A percentile compares a stretch with the other conserved stretches of the same genome.
These are phyloP conservation scores for Mycena crocata DNA, from an alignment of 768 basidiomycete genomes.

Conservation along the genomic window DNA sequence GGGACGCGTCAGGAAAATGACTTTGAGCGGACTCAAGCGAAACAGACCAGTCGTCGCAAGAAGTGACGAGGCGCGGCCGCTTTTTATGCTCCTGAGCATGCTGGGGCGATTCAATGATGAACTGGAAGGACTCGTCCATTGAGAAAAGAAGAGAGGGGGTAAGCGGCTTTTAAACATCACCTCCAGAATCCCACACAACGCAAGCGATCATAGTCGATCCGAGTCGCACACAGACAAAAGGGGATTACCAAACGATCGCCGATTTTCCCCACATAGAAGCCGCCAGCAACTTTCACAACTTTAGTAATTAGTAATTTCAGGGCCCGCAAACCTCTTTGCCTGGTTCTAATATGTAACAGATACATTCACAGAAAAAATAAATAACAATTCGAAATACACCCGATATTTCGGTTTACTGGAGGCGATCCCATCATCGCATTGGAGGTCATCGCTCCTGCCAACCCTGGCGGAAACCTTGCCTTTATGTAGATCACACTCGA, in stretches of 20 bases:
- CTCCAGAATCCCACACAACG: too few relatives aligned
- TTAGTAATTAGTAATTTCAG: too few relatives aligned
- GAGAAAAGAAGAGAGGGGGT: slow-evolving; percentile 42
- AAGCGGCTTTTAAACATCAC: slow-evolving; percentile 39
- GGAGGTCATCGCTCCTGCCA: slow-evolving; percentile 2
- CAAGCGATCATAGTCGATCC: too few relatives aligned
- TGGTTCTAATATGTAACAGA: too few relatives aligned
- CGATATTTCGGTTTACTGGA: slow-evolving; percentile 47
- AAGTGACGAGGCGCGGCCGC: slow-evolving; percentile 88
- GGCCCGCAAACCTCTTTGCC: too few relatives aligned
- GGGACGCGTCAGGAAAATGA: slow-evolving; percentile 33
- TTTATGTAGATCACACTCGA: too few relatives aligned
- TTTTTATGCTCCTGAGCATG: slow-evolving; percentile 80
- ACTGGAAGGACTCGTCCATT: slow-evolving; percentile 85
- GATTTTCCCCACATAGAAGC: too few relatives aligned
- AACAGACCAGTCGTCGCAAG: slow-evolving; percentile 87
- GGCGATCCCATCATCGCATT: slow-evolving; percentile 12
- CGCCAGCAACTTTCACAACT: too few relatives aligned
- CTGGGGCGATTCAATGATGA: slow-evolving; percentile 90
- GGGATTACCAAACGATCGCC: too few relatives aligned
- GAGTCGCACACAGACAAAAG: too few relatives aligned
- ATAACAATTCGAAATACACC: slow-evolving; percentile 6
- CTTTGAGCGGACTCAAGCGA: slow-evolving; percentile 21
- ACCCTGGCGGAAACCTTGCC: too few relatives aligned
- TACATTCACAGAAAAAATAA: slow-evolving; percentile 38